Conservation (phyloP, 257 asterid genomes). For the Phtheirospermum japonicum region DNA sequence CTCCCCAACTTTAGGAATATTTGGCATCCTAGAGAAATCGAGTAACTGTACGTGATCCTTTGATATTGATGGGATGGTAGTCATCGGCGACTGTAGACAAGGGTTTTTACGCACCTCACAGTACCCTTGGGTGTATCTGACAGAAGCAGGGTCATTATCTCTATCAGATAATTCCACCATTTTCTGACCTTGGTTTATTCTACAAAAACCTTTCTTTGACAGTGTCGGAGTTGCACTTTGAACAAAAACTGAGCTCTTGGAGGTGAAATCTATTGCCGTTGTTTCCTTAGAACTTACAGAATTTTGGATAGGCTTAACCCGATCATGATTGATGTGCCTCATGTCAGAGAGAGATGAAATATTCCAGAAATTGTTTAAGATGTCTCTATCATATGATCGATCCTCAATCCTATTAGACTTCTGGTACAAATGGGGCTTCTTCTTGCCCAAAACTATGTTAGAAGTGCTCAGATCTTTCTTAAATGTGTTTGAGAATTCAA, state of each 20-base stretch:
- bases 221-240: slow-evolving; percentile 30
- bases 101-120: slow-evolving; percentile 28
- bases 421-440: too few species aligned
- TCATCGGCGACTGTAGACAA: slow-evolving; percentile 26
- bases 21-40: slow-evolving; percentile 20
- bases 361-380: too few species aligned
- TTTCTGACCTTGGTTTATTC: slow-evolving; percentile 25
- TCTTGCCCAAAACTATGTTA: too few species aligned
- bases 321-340: too few species aligned
- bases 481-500: slow-evolving; percentile 27
- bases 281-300: too few species aligned
- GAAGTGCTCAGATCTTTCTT: slow-evolving; percentile 27
- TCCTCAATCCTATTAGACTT: too few species aligned
- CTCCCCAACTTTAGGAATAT: slow-evolving; percentile 29
- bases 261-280: too few species aligned
- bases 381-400: too few species aligned
- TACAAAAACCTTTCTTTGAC: slow-evolving; percentile 25
- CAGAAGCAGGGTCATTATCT: slow-evolving; percentile 29
- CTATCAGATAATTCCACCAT: slow-evolving; percentile 29
- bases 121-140: slow-evolving; percentile 27
- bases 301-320: too few species aligned
- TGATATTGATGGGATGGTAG: slow-evolving; percentile 20
- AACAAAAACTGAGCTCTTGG: slow-evolving; percentile 27
- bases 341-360: too few species aligned
- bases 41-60: slow-evolving; percentile 21